Base-by-base conservation (phyloP, 768 basidiomycete species). In the Gymnopilus dilepis region DNA sequence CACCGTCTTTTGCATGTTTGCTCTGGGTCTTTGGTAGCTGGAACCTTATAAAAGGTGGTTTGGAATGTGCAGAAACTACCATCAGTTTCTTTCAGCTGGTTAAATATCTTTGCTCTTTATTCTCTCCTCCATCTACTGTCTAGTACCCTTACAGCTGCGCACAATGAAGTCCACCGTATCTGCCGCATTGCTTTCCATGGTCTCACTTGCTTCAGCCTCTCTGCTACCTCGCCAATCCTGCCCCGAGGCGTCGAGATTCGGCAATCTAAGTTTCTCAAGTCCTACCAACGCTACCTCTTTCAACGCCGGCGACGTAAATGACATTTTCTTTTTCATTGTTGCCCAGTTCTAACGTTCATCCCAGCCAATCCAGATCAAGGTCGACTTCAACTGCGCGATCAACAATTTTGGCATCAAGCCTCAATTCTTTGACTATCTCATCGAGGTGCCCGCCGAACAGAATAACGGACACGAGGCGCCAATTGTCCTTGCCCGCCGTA, bases 281-380 rank as follows among this genome's bases (percentile, higher is more conserved):
- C 34, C 56, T 17, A 62, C 30, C n/a, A 30, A 30, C 6, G 56
- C 56, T 43, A 43, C 56, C 9, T 57, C 56, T 3, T 45, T 47
- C 34, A 62, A 38, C 33, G 24, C 61, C 26, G 61, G 61, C 19
- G 61, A 62, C 47, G 61, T 58, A n/a, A n/a, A 47, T 22, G 61
- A 42, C 1, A 15, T 13, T 19, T 33, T 15, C 8, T 1, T 26
- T 40, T 24, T 28, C 28, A 17, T 2, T 34, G n/a, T 26, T 31
- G 4, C 21, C 5, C 24, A 12, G 21, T 11, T 15, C 45, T 45
- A 15, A 37, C n/a, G 6, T 8, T 19, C 24, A 4, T 38, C 30
- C 17, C 33, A 59, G 57, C 8, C 41, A 6, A 63, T 59, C 15
- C 13, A 21, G n/a, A 50, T 63, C 19, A 38, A 53, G 9, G 58